Base-by-base conservation (phyloP, 2,329 filamentous ascomycete genomes). In the Penicillium digitatum region DNA sequence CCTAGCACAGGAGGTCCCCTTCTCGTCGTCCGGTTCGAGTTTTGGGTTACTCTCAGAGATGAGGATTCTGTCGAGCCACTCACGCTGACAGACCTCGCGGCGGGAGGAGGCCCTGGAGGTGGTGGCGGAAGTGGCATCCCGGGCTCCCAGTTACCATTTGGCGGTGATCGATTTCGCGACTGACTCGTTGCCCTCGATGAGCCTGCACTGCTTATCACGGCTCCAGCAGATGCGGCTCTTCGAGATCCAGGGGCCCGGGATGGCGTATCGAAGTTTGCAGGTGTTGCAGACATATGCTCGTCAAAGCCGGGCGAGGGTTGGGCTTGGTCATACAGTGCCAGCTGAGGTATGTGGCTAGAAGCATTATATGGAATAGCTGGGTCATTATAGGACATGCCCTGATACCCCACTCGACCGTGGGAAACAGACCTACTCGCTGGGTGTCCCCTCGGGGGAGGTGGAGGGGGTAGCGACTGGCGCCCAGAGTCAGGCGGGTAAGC, bases 71-170 rank as follows among this genome's bases (percentile, higher is more conserved):
- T 68, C 40, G 68, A 60, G 12, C 67, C 72, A 56, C 67, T 72
- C 24, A 71, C 69, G 55, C 74, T 77, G 34, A 72, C 69, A n/a
- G 74, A 74, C 48, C 73, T 71, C 24, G 66, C 60, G 38, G 66
- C 59, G 5, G 76, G 76, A 18, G 76, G 76, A 24, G 76, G 76
- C 1, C 76, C 75, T 32, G 76, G 76, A 48, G 76, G 76, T 10
- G 76, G 76, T 34, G 76, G 76, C 27, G 76, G 76, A 31, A 79
- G 69, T 27, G 76, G 75, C 75, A 78, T 77, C 20, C 76, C 76
- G 20, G 73, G 73, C 45, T 67, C 71, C 76, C 76, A 78, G 46
- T 69, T 67, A 59, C 59, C 62, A 43, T 64, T 65, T 37, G 68
- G 67, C 10, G 70, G 71, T 18, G 71, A 71, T 18, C 59, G 56